phyloP scores from a whole-genome alignment of 257 asterid species.

The Petunia secreta region DNA sequence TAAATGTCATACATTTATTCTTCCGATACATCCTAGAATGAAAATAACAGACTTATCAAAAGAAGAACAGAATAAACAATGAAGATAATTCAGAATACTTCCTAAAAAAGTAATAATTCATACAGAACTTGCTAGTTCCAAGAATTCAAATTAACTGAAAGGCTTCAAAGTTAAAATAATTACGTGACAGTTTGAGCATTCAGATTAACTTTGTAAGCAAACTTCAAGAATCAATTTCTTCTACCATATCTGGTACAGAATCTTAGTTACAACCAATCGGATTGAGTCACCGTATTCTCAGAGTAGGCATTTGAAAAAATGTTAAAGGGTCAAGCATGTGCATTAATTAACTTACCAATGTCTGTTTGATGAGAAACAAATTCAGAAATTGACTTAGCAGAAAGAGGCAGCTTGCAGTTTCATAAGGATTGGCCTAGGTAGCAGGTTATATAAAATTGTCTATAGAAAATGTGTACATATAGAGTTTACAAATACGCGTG shows the following conservation, averaged over 20 bases:
- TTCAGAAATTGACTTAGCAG: background rate
- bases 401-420: background rate
- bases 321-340: background rate
- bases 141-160: background rate
- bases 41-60: background rate
- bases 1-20: background rate
- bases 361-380: background rate
- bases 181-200: background rate
- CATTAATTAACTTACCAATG: background rate
- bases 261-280: background rate
- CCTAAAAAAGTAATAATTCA: background rate
- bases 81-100: background rate
- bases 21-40: background rate
- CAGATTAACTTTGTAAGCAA: slow-evolving; percentile 6
- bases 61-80: too few species aligned
- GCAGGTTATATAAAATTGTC: background rate
- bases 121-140: background rate
- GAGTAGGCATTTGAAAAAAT: background rate
- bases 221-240: background rate
- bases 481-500: background rate
- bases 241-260: background rate
- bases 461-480: background rate
- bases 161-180: background rate
- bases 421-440: background rate
- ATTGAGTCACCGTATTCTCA: background rate